Conservation (phyloP, 768 basidiomycete species). For the Pisolithus albus region DNA sequence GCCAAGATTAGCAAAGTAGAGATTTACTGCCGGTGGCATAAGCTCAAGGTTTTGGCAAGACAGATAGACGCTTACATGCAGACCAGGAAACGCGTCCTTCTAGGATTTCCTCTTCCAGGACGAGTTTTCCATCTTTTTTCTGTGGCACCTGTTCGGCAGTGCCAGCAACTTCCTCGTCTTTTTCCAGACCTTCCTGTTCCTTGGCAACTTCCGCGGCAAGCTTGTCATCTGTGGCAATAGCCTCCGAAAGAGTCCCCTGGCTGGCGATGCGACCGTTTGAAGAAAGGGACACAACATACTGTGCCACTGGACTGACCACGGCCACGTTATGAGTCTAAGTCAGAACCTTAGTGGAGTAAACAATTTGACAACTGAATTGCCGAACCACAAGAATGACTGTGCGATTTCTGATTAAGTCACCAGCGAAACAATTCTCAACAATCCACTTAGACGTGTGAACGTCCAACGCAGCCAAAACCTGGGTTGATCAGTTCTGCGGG, state of each 20-base stretch:
- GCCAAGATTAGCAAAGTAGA: slow-evolving; percentile 19
- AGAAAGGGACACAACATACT: slow-evolving; percentile 48
- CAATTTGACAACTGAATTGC: not conserved
- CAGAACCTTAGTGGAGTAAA: not conserved
- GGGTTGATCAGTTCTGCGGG: not conserved
- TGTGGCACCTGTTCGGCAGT: slow-evolving; percentile 10
- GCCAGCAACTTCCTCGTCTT: slow-evolving; percentile 16
- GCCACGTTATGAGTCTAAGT: slow-evolving; percentile 29
- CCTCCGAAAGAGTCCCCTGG: slow-evolving; percentile 44
- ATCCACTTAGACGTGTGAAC: slow-evolving; percentile 48
- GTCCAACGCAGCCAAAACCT: slow-evolving; percentile 52
- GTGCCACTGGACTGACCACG: slow-evolving; percentile 17
- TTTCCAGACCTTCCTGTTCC: slow-evolving; percentile 8
- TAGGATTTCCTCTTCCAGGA: slow-evolving; percentile 57
- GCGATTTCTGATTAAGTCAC: slow-evolving; percentile 41
- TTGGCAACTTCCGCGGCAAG: slow-evolving; percentile 17
- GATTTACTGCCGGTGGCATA: slow-evolving; percentile 15
- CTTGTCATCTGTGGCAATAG: slow-evolving; percentile 34
- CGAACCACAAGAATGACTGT: slow-evolving; percentile 48
- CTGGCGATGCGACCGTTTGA: slow-evolving; percentile 45
- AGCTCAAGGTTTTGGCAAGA: not conserved
- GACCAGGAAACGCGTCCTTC: slow-evolving; percentile 53
- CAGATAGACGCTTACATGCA: slow-evolving; percentile 25
- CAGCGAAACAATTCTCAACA: slow-evolving; percentile 40
- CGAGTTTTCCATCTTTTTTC: slow-evolving; percentile 47